Evolutionary conservation across 352 stramenopile species (phyloP).

Genomic region (Phytophthora agathidicida): DNA sequence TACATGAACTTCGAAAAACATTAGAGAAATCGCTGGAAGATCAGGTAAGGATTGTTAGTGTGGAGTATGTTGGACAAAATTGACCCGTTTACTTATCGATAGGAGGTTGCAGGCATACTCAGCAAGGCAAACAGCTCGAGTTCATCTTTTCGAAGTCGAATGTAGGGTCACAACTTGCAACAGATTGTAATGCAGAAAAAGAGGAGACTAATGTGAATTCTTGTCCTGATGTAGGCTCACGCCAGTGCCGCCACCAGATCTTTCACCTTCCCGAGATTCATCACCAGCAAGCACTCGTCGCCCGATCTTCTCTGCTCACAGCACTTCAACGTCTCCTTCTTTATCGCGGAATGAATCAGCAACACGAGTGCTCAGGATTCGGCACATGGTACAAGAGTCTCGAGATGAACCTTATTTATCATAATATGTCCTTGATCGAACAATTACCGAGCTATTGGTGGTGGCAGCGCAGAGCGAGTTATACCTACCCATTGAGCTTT

Average conservation of each 20-base stretch:
- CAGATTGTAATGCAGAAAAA: background rate
- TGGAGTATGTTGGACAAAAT: background rate
- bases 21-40: constrained; percentile 73
- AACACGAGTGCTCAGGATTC: constrained; percentile 72
- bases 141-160: constrained; percentile 25
- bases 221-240: constrained; percentile 12
- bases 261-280: background rate
- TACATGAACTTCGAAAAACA: constrained; percentile 60
- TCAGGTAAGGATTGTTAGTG: constrained; percentile 33
- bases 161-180: constrained; percentile 22
- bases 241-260: constrained; percentile 15
- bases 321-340: constrained; percentile 9
- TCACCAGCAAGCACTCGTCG: constrained; percentile 4
- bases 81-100: background rate
- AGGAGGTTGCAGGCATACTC: constrained; percentile 49
- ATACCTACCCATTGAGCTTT: no score
- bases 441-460: background rate
- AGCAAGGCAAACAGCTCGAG: constrained; percentile 32
- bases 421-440: constrained; percentile 22
- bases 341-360: constrained; percentile 21
- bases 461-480: no score
- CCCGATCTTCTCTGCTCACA: constrained; percentile 1
- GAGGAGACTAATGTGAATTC: background rate
- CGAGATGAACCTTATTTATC: constrained; percentile 78
- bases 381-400: constrained; percentile 68